Base-by-base conservation (phyloP, 345 rosid genomes). In the Erucastrum elatum region DNA sequence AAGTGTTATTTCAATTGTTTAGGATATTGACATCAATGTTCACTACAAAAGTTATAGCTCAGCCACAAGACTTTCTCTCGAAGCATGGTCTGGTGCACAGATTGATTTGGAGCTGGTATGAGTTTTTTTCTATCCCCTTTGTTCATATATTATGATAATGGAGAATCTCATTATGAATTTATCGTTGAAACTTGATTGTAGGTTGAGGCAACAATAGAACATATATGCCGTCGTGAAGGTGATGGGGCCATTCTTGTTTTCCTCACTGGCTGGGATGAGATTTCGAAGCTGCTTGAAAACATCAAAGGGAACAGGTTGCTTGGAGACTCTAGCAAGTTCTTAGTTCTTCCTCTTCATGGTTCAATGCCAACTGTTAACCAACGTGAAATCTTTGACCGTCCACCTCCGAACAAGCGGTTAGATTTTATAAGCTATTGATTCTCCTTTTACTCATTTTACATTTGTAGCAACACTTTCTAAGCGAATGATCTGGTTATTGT, bases 241-340 rank as follows among this genome's bases (percentile, higher is more conserved):
- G 88, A 76, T 80, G 98, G 98, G 74, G 98, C 98, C 7, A 84
- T 94, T 88, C 97, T 94, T 71, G 95, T 94, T 56, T 94, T 94
- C 80, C 94, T 94, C 65, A 88, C 98, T 0, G 98, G 98, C 66
- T 92, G 98, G 98, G 97, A 92, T 90, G 98, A 94, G 72, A 94
- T 94, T 64, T 90, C 95, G 16, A 90, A 91, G 85, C 88, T 94
- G 65, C 87, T 87, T 66, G 98, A 92, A 76, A 88, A 80, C 80
- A 81, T 94, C 39, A 88, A 90, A 81, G 87, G 80, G 71, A 92
- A 94, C 86, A 86, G 73, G 69, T 79, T 90, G 71, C 89, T 94
- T 83, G 97, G 98, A 74, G 88, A 92, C 72, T 84, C 82, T 65
- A 85, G 87, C 91, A 92, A 86, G 84, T 88, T 91, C 84, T 81